Evolutionary conservation across 371 early-diverging fungal genomes (phyloP), one percentile per base, ranked within the genome.

Genomic region (Gilbertella persicaria): DNA sequence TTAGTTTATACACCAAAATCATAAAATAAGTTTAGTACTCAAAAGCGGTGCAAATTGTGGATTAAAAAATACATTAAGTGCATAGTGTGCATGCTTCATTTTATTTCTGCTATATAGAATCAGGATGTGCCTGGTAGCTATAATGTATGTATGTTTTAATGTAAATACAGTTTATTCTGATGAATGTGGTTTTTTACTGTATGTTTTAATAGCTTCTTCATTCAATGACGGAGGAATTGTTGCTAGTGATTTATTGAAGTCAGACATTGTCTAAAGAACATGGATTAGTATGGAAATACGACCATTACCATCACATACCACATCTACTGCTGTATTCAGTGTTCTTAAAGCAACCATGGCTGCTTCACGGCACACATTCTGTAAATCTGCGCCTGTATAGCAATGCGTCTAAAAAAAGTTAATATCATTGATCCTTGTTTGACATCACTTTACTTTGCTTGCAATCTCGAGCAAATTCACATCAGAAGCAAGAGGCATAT

Each of bases 361-460:
- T 0, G 99, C 99, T 70, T 99, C 99, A 36, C 98, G 83, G 60
- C 97, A 96, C 7, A 99, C 69, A 53, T 93, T 92, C 65, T 93
- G 88, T 42, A 99, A 72, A 76, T 99, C 99, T 0, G 99, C 99
- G 4, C 99, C 99, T 4, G 98, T 96, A 62, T 90, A 99, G 48
- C 86, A 73, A 35, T 86, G 88, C 1, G 97, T 94, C 80, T 86
- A 68, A 46, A 5, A 37, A 29, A 39, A 28, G 41, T 47, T 23
- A 39, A 14, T 13, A 59, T 17, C 35, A 17, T 10, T 21, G 2
- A 5, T 20, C 0, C 53, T 9, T 17, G 3, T 26, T 30, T 44
- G n/a, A n/a, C n/a, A 23, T 19, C 4, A 8, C n/a, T 63, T 59
- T 73, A 86, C 85, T 53, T 61, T 37, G 26, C 63, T 43, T 0